Evolutionary conservation across 1,139 yeast genomes (phyloP).

Genomic region (Blastobotrys arbuscula): DNA sequence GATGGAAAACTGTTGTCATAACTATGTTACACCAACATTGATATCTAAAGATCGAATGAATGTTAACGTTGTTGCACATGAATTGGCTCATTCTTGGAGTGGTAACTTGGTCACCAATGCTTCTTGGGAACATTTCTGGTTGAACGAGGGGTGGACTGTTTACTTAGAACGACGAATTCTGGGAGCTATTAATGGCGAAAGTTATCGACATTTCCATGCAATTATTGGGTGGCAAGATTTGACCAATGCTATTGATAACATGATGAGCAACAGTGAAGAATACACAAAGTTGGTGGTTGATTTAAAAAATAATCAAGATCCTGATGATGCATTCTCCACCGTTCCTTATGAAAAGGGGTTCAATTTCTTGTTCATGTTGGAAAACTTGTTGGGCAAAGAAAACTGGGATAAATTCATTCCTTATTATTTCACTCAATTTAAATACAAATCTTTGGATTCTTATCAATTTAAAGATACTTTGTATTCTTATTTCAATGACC

Average conservation of each 20-base stretch:
- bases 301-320: conserved; percentile 59
- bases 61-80: conserved; percentile 87
- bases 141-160: conserved; percentile 96
- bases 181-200: conserved; percentile 72
- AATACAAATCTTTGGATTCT: conserved; percentile 69
- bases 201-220: conserved; percentile 71
- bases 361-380: conserved; percentile 69
- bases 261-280: conserved; percentile 49
- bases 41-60: conserved; percentile 82
- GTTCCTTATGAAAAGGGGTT: conserved; percentile 93
- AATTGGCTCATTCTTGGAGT: conserved; percentile 88
- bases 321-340: conserved; percentile 82
- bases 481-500: conserved; percentile 48
- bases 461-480: conserved; percentile 73
- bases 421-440: conserved; percentile 64
- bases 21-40: conserved; percentile 87
- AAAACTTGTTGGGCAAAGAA: conserved; percentile 57
- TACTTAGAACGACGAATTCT: conserved; percentile 80
- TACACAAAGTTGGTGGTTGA: conserved; percentile 67
- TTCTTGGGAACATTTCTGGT: conserved; percentile 93
- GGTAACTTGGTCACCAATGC: conserved; percentile 87
- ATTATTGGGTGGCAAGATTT: conserved; percentile 87
- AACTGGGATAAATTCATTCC: conserved; percentile 76
- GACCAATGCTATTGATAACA: conserved; percentile 54
- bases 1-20: conserved; percentile 90